Evolutionary conservation across 306 rosid genomes (phyloP), one percentile per base, ranked within the genome.

Genomic region (Pyrus bretschneideri): DNA sequence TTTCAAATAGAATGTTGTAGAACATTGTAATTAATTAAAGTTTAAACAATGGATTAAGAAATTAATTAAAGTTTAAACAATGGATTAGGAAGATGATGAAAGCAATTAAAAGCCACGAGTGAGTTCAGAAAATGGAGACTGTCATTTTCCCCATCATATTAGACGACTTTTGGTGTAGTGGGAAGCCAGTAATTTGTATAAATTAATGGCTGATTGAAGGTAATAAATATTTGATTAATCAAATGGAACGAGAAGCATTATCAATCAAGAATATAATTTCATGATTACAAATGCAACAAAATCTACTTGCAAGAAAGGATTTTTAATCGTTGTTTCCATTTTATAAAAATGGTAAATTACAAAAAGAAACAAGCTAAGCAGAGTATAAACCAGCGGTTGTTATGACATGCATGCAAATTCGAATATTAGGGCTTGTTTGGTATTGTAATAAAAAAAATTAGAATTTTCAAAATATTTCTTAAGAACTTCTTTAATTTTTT

Each of bases 121-220:
- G 30, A 73, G 46, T 60, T 22, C 10, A 68, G 66, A 10, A 38
- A 80, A 62, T 64, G 44, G 40, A 35, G 54, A 15, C 3, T 30
- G 74, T 54, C 65, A 38, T 71, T 71, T 71, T 76, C 30, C 35
- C 33, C 30, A 25, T 44, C n/a, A 11, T 30, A 35, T 49, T 49
- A 4, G 55, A 49, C 3, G 46, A 64, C 70, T 42, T 64, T 55
- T 71, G 66, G 67, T 58, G 45, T 72, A 72, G 72, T 72, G 81
- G 75, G 52, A 62, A 52, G 77, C 75, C 67, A 25, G 51, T 71
- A 29, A 61, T 38, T 58, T 15, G 33, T 52, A 51, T 21, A 58
- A 22, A 31, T 15, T 2, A 54, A 59, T 69, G 75, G 71, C 52
- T 69, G 61, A 33, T 52, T 65, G 63, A 35, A 35, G 9, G 40